These are phyloP conservation scores for Leccinum uliginosum DNA, from an alignment of 768 basidiomycete genomes.

Conservation along the genomic window DNA sequence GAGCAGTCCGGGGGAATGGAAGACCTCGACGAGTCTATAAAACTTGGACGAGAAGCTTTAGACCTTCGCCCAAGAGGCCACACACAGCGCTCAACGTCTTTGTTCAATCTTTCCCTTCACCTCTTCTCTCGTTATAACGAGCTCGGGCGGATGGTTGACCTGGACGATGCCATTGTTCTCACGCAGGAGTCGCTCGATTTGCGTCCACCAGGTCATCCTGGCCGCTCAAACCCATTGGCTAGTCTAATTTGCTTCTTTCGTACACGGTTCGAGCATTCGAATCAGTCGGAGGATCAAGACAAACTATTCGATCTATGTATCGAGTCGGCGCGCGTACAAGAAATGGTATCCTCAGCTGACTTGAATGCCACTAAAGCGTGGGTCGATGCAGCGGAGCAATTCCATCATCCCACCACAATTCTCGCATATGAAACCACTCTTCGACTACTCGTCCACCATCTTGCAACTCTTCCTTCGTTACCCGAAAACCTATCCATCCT, in stretches of 20 bases:
- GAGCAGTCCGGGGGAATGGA: background rate
- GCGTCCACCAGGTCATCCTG: background rate
- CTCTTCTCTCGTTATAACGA: background rate
- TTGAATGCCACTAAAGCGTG: background rate
- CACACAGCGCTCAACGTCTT: background rate
- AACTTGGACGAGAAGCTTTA: background rate
- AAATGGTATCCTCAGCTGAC: background rate
- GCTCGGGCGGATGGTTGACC: background rate
- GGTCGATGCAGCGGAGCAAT: background rate
- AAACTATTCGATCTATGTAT: background rate
- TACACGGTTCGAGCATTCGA: background rate
- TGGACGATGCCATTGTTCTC: background rate
- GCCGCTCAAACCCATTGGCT: background rate
- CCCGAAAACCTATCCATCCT: background rate
- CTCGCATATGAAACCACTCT: background rate
- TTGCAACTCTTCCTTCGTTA: background rate
- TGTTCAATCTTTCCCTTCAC: background rate
- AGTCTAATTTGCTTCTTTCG: background rate
- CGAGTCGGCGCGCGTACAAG: background rate
- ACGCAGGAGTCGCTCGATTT: background rate
- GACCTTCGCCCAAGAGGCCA: background rate
- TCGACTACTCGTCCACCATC: background rate
- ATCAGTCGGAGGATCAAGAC: background rate
- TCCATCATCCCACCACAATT: background rate
- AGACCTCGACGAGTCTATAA: background rate